Evolutionary conservation across 495 filamentous ascomycete genomes (phyloP).

Genomic region (Aspergillus biplanus): DNA sequence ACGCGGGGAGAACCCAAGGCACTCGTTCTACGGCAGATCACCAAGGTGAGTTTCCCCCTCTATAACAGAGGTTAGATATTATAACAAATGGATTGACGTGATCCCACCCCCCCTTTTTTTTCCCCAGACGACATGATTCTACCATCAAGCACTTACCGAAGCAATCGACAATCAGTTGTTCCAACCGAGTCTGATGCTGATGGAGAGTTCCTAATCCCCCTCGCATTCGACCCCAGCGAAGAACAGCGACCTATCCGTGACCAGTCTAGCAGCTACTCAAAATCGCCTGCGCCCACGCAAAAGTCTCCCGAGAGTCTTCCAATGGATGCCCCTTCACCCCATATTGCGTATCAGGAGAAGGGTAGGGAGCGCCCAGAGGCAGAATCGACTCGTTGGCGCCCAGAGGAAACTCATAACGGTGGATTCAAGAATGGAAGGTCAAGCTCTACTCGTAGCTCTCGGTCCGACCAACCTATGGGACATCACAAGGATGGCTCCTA

Average conservation of each 20-base stretch:
- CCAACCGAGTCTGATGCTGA: conserved; percentile 64
- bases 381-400: conserved; percentile 46
- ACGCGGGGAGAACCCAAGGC: conserved; percentile 29
- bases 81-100: too few species aligned
- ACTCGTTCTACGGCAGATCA: conserved; percentile 18
- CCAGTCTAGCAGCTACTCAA: conserved; percentile 23
- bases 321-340: conserved; percentile 62
- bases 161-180: conserved; percentile 69
- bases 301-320: conserved; percentile 29
- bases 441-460: conserved; percentile 65
- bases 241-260: conserved; percentile 56
- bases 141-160: conserved; percentile 76
- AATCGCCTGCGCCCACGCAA: conserved; percentile 38
- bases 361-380: conserved; percentile 59
- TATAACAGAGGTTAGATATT: too few species aligned
- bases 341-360: conserved; percentile 92
- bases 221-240: conserved; percentile 84
- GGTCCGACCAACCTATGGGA: conserved; percentile 50
- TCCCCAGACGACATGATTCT: conserved; percentile 62
- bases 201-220: conserved; percentile 80
- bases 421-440: conserved; percentile 60
- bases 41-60: conserved; percentile 27
- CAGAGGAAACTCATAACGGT: conserved; percentile 54
- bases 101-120: background rate
- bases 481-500: conserved; percentile 38